phyloP scores from a whole-genome alignment of 2,329 filamentous ascomycete genomes.

The Oidium heveae region DNA sequence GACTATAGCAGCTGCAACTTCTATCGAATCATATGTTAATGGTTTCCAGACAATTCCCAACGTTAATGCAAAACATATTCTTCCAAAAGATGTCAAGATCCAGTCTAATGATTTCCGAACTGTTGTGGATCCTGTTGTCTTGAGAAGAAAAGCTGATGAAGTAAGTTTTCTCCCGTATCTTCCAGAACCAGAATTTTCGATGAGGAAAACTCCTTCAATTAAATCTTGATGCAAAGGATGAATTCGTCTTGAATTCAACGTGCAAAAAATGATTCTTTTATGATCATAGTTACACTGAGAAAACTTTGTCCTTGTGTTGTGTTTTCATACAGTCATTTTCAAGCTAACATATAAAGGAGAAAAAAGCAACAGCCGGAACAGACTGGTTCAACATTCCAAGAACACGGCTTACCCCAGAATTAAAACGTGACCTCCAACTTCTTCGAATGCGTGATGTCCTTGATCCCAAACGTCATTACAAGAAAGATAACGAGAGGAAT shows the following conservation, averaged over 20 bases:
- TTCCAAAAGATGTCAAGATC: constrained; percentile 21
- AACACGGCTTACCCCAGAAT: constrained; percentile 58
- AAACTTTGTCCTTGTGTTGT: too few species aligned
- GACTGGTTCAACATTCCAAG: constrained; percentile 76
- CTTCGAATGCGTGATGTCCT: constrained; percentile 72
- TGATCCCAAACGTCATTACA: constrained; percentile 44
- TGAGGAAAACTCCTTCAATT: constrained; percentile 59
- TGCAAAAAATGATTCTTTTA: constrained; percentile 34
- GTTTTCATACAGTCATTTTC: too few species aligned
- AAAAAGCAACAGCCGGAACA: constrained; percentile 43
- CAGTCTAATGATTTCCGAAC: constrained; percentile 23
- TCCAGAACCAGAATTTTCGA: constrained; percentile 15
- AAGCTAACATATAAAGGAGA: constrained; percentile 11
- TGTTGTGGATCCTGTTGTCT: constrained; percentile 25
- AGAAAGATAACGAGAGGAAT: constrained; percentile 47
- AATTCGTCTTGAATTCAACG: constrained; percentile 60
- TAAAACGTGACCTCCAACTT: constrained; percentile 75
- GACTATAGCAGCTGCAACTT: constrained; percentile 1
- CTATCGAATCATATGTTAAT: constrained; percentile 26
- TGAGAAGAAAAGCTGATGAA: constrained; percentile 22
- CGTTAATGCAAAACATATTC: constrained; percentile 24
- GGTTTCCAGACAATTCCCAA: constrained; percentile 25
- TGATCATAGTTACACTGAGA: constrained; percentile 50
- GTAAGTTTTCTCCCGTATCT: constrained; percentile 17
- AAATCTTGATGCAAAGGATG: constrained; percentile 46